phyloP scores from a whole-genome alignment of 257 asterid species.

The Nicotiana undulata region DNA sequence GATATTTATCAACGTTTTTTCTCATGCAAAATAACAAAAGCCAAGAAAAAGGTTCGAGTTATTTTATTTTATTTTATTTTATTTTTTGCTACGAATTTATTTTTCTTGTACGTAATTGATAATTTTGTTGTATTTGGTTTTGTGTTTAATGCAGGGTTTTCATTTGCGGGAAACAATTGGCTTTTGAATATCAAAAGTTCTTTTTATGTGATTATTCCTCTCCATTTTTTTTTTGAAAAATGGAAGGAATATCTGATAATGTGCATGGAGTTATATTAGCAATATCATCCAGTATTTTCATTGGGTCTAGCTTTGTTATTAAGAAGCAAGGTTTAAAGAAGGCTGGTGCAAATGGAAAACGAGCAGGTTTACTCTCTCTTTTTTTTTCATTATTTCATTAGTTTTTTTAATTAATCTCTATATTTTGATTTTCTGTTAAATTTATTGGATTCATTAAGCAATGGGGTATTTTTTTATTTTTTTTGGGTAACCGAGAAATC shows the following conservation, averaged over 20 bases:
- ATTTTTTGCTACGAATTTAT: neutral
- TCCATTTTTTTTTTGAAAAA: constrained; percentile 14
- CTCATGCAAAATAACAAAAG: neutral
- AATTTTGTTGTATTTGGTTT: neutral
- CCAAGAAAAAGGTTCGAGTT: neutral
- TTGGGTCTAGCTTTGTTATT: constrained; percentile 31
- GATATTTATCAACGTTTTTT: neutral
- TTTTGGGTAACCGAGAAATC: too few relatives aligned
- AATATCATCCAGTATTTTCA: constrained; percentile 30
- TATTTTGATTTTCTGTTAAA: too few relatives aligned
- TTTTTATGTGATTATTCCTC: neutral
- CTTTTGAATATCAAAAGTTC: neutral
- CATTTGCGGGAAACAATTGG: neutral
- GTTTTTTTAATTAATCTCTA: neutral
- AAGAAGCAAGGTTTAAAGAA: constrained; percentile 32
- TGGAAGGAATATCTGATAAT: constrained; percentile 31
- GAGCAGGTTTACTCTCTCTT: constrained; percentile 21
- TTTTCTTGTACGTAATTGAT: neutral
- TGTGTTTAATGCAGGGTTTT: neutral
- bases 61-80: neutral
- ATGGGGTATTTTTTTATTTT: too few relatives aligned
- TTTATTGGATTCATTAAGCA: too few relatives aligned
- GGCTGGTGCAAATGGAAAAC: constrained; percentile 21
- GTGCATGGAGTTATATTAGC: constrained; percentile 28
- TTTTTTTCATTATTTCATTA: neutral